These are phyloP conservation scores for Colletotrichum higginsianum DNA, from an alignment of 2,329 filamentous ascomycete species.

Conservation along the genomic window DNA sequence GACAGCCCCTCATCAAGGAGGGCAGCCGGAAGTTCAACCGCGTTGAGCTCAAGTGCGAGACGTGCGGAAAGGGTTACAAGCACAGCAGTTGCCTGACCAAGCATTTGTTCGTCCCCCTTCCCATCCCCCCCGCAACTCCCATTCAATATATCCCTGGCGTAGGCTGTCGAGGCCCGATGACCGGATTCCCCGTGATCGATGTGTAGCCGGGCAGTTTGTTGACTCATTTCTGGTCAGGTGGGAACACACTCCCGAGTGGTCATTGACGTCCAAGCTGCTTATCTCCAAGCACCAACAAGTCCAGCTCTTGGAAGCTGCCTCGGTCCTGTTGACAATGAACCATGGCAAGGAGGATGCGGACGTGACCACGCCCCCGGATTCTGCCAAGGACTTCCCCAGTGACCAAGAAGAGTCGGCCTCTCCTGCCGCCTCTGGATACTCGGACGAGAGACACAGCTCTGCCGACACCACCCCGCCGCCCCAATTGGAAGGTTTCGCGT, in stretches of 20 bases:
- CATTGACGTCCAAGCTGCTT: slow-evolving; percentile 94
- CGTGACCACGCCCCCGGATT: slow-evolving; percentile 74
- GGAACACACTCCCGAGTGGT: slow-evolving; percentile 99
- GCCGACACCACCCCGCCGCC: slow-evolving; percentile 94
- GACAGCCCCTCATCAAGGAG: slow-evolving; percentile 84
- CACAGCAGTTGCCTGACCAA: slow-evolving; percentile 99
- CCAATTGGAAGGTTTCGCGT: slow-evolving; percentile 74
- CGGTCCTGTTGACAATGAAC: slow-evolving; percentile 95
- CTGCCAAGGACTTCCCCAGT: slow-evolving; percentile 78
- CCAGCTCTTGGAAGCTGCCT: slow-evolving; percentile 95
- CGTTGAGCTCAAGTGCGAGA: slow-evolving; percentile 93
- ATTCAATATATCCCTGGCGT: slow-evolving; percentile 41
- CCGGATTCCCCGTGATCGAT: slow-evolving; percentile 6
- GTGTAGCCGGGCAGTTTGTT: slow-evolving; percentile 43
- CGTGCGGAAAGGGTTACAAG: slow-evolving; percentile 99
- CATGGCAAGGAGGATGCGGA: slow-evolving; percentile 59
- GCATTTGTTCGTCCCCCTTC: slow-evolving; percentile 94
- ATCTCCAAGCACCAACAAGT: slow-evolving; percentile 99
- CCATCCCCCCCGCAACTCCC: slow-evolving; percentile 59
- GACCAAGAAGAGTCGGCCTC: slow-evolving; percentile 82
- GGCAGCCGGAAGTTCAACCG: slow-evolving; percentile 86
- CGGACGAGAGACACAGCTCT: slow-evolving; percentile 85
- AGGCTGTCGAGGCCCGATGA: slow-evolving; percentile 49
- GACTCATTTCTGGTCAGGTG: slow-evolving; percentile 75
- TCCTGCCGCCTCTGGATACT: slow-evolving; percentile 84